Percentiles rank a stretch among this genome's conserved stretches.
phyloP scores from a whole-genome alignment of 2,329 filamentous ascomycete genomes.

The Penicillium sp. region DNA sequence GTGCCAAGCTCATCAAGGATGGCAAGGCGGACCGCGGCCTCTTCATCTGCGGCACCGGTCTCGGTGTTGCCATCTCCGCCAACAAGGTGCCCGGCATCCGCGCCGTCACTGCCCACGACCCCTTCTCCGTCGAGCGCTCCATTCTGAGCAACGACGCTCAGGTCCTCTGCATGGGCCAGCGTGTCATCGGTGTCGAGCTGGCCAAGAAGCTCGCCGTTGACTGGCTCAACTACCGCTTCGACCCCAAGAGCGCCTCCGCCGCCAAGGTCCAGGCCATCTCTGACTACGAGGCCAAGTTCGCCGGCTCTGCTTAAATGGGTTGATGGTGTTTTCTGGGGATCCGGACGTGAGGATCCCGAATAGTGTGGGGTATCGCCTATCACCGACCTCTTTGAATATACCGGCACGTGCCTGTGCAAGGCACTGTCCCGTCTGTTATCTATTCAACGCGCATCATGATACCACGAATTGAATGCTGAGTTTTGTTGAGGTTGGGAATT shows the following conservation, averaged over 20 bases:
- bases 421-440: constrained; percentile 1
- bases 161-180: constrained; percentile 81
- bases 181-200: constrained; percentile 77
- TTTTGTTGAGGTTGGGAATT: constrained; percentile 14
- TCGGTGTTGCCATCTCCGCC: constrained; percentile 83
- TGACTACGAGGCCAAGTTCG: constrained; percentile 43
- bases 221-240: constrained; percentile 83
- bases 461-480: constrained; percentile 27
- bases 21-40: constrained; percentile 70
- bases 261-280: constrained; percentile 55
- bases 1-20: constrained; percentile 55
- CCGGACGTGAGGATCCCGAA: not conserved
- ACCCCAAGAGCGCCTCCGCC: constrained; percentile 62
- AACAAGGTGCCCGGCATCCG: constrained; percentile 83
- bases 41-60: constrained; percentile 76
- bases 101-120: constrained; percentile 86
- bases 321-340: not conserved
- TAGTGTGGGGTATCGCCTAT: not conserved
- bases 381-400: not conserved
- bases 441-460: constrained; percentile 30
- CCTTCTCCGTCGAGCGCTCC: constrained; percentile 76
- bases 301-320: constrained; percentile 16
- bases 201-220: constrained; percentile 74
- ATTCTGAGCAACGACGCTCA: constrained; percentile 84
- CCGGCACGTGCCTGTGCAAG: not conserved